These are phyloP conservation scores for Leccinellum rugosiceps DNA, from an alignment of 768 basidiomycete genomes.

Conservation along the genomic window DNA sequence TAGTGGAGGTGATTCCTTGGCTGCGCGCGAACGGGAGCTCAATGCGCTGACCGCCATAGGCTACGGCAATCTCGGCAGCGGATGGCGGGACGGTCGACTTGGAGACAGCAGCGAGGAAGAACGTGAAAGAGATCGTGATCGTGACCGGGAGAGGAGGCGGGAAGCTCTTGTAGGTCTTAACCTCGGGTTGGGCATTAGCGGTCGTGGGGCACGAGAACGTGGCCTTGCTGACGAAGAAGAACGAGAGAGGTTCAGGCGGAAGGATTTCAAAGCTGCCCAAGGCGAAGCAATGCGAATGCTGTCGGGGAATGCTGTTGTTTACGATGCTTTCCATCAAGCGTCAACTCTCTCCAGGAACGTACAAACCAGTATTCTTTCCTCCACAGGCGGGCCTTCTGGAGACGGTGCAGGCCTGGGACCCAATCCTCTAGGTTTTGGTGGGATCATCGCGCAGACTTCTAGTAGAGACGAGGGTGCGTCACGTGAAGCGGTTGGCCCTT, in stretches of 20 bases:
- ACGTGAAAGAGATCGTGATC: conserved; percentile 49
- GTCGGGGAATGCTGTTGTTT: conserved; percentile 47
- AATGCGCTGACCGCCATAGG: conserved; percentile 48
- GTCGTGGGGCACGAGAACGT: conserved; percentile 60
- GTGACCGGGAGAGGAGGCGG: conserved; percentile 37
- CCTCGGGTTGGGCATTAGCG: conserved; percentile 24
- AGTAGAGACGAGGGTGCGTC: conserved; percentile 23
- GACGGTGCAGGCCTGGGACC: conserved; percentile 16
- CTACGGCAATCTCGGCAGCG: conserved; percentile 31
- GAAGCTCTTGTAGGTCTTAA: conserved; percentile 42
- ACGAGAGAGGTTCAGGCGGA: conserved; percentile 52
- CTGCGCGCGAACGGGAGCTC: conserved; percentile 46
- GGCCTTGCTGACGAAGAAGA: conserved; percentile 58
- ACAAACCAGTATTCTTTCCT: conserved; percentile 24
- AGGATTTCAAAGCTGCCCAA: conserved; percentile 43
- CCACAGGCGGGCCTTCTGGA: conserved; percentile 13
- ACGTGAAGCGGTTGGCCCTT: conserved; percentile 30
- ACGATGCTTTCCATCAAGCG: conserved; percentile 77
- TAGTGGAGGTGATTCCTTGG: conserved; percentile 28
- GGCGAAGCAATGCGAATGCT: conserved; percentile 37
- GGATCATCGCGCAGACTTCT: conserved; percentile 25
- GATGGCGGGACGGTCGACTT: conserved; percentile 36
- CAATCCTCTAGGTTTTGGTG: conserved; percentile 22
- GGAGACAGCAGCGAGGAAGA: conserved; percentile 34
- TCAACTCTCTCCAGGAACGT: conserved; percentile 29